phyloP scores from a whole-genome alignment of 208 protist species.

The Trypanosoma caninum region DNA sequence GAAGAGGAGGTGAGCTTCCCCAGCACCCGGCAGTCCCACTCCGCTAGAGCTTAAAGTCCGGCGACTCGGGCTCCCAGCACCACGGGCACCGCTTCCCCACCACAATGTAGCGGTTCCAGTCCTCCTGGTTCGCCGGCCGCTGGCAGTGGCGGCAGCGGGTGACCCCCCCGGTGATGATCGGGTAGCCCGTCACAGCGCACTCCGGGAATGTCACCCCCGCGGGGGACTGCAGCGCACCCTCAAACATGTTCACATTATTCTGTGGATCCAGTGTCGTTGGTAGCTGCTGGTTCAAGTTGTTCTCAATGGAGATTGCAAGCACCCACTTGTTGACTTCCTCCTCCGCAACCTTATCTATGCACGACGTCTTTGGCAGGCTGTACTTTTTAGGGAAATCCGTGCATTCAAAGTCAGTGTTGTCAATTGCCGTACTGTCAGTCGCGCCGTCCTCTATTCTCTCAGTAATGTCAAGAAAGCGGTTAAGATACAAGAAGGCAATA shows the following conservation, averaged over 20 bases:
- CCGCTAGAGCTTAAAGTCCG: slow-evolving; percentile 61
- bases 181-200: slow-evolving; percentile 91
- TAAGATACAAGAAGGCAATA: slow-evolving; percentile 95
- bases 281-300: slow-evolving; percentile 51
- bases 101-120: slow-evolving; percentile 90
- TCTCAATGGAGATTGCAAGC: slow-evolving; percentile 88
- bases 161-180: slow-evolving; percentile 64
- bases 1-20: slow-evolving; percentile 2
- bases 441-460: slow-evolving; percentile 93
- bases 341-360: slow-evolving; percentile 34
- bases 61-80: slow-evolving; percentile 60
- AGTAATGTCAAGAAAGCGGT: slow-evolving; percentile 94
- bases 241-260: slow-evolving; percentile 73
- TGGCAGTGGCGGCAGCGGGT: slow-evolving; percentile 72
- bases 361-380: slow-evolving; percentile 55
- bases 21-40: neutral
- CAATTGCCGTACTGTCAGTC: slow-evolving; percentile 63
- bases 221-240: slow-evolving; percentile 70
- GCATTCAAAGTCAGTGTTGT: slow-evolving; percentile 89
- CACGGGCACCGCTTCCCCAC: slow-evolving; percentile 85
- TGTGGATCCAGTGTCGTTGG: slow-evolving; percentile 63
- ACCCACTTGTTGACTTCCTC: slow-evolving; percentile 92
- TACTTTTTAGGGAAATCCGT: slow-evolving; percentile 90
- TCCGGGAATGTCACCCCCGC: slow-evolving; percentile 63
- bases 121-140: slow-evolving; percentile 79